Base-by-base conservation (phyloP, 257 asterid genomes). In the Solanum peruvianum region DNA sequence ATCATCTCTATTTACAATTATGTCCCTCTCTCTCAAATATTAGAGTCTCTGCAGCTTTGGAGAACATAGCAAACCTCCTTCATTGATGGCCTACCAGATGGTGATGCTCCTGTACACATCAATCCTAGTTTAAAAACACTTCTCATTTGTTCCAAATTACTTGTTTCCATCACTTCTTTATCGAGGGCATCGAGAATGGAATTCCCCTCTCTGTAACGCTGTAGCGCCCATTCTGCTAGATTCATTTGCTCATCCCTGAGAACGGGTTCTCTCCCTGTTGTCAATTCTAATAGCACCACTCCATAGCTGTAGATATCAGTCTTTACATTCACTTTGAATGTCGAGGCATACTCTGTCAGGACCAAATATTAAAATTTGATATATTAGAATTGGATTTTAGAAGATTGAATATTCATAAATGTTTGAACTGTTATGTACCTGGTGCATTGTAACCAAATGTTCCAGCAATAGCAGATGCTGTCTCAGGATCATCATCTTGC, bases 161-260 rank as follows among this genome's bases (percentile, higher is more conserved):
- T 72, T 37, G 89, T 86, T 39, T 92, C 93, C 88, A 82, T 92
- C 14, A 96, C 90, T 64, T 87, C 93, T 41, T 78, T 87, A 44
- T 95, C 98, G 23, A 94, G 16, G 1, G 81, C 91, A 21, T 94
- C 94, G 1, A 3, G 83, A 7, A 91, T 87, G 0, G 91, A 90
- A 72, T 89, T 25, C 49, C 93, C 98, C 83, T 95, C 94, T 76
- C 91, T 89, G 13, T 87, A 93, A 31, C 83, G 90, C 90, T 73
- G 89, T 97, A 96, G 92, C 6, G 98, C 96, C 98, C 99, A 96
- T 85, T 96, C 96, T 14, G 97, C 97, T 9, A 96, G 95, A 92
- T 94, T 92, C 4, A 90, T 87, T 27, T 93, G 89, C 87, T 95
- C 98, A 4, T 91, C 96, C 66, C 94, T 92, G 15, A 58, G 42